phyloP scores from a whole-genome alignment of 83 land plant genomes.

The Thuja plicata region DNA sequence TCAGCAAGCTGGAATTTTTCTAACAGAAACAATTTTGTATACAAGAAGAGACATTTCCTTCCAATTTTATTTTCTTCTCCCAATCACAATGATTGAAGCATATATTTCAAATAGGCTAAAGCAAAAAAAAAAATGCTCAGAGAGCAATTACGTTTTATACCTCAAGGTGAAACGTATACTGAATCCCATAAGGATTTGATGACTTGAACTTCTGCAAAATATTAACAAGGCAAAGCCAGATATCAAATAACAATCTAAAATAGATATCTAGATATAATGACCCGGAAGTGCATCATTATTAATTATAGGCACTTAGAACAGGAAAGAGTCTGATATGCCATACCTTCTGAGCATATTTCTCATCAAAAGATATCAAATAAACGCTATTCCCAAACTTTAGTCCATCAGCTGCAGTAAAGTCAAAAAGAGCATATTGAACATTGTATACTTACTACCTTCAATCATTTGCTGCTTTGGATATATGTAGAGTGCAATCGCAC shows the following conservation, averaged over 20 bases:
- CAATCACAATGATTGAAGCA: neutral
- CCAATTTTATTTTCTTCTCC: neutral
- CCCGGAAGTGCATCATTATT: neutral
- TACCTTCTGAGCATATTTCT: slow-evolving; percentile 58
- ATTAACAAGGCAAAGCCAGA: slow-evolving; percentile 1
- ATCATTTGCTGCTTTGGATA: neutral
- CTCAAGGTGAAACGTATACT: slow-evolving; percentile 73
- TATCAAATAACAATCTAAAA: neutral
- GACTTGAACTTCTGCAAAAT: slow-evolving; percentile 57
- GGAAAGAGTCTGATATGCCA: neutral
- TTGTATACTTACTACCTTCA: neutral
- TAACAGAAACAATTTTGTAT: neutral
- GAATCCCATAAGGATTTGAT: slow-evolving; percentile 66
- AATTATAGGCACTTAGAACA: neutral
- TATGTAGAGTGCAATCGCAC: neutral
- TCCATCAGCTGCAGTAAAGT: slow-evolving; percentile 54
- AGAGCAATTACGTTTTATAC: slow-evolving; percentile 17
- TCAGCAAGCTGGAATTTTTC: neutral
- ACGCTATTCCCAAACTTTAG: slow-evolving; percentile 64
- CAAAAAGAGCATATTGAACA: neutral
- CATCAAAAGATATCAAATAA: slow-evolving; percentile 68
- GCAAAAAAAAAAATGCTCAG: neutral
- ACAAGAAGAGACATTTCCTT: neutral
- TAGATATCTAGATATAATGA: slow-evolving; percentile 1
- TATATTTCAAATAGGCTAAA: no score